These are phyloP conservation scores for Capronia coronata DNA, from an alignment of 2,329 filamentous ascomycete species.

Conservation along the genomic window DNA sequence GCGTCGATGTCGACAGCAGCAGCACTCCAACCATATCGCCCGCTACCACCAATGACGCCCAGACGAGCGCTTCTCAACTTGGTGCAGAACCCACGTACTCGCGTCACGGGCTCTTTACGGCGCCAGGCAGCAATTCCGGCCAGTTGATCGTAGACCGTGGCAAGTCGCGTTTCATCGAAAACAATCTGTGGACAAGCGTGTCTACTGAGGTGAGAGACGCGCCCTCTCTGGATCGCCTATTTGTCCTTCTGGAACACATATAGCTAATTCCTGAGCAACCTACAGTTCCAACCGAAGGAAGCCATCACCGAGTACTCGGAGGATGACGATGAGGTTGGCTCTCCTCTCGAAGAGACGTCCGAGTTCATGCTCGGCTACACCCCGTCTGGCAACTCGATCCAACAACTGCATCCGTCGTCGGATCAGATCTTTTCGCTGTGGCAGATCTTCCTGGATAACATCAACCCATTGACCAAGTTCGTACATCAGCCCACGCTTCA, in stretches of 20 bases:
- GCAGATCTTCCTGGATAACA: constrained; percentile 67
- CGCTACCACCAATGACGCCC: not conserved
- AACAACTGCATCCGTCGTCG: constrained; percentile 28
- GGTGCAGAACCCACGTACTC: constrained; percentile 2
- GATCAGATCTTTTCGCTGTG: constrained; percentile 58
- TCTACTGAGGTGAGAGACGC: constrained; percentile 16
- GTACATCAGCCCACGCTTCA: constrained; percentile 67
- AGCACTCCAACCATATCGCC: not conserved
- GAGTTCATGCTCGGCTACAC: constrained; percentile 27
- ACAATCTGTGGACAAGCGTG: constrained; percentile 28
- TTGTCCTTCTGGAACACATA: not conserved
- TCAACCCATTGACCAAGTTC: constrained; percentile 66
- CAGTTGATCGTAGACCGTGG: constrained; percentile 21
- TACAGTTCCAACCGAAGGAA: constrained; percentile 19
- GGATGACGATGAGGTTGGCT: constrained; percentile 26
- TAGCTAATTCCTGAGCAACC: not conserved
- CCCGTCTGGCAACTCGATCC: constrained; percentile 17
- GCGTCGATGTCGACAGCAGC: constrained; percentile 19
- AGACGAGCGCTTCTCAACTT: not conserved
- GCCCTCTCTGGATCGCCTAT: not conserved
- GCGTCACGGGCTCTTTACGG: constrained; percentile 1
- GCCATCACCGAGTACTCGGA: constrained; percentile 26
- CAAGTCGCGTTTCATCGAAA: constrained; percentile 26
- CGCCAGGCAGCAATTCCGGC: constrained; percentile 7
- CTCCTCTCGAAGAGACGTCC: constrained; percentile 17